These are phyloP conservation scores for Coniochaeta prunicola DNA, from an alignment of 2,329 filamentous ascomycete genomes.

Conservation along the genomic window DNA sequence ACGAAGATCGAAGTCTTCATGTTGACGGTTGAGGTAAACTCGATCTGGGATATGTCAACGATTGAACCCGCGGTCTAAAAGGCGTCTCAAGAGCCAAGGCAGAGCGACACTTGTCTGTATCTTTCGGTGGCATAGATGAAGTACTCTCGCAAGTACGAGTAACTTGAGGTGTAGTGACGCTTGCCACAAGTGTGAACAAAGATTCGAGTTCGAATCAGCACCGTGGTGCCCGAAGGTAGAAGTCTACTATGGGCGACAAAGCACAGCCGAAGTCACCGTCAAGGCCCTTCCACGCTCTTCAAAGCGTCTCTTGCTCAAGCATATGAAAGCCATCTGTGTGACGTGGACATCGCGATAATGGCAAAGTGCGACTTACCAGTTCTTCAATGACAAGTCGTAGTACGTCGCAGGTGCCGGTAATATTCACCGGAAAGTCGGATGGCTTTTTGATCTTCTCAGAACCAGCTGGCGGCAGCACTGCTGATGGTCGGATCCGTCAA, in stretches of 20 bases:
- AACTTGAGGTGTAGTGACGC: neutral
- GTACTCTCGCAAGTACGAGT: neutral
- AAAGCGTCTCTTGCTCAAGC: neutral
- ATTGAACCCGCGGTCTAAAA: neutral
- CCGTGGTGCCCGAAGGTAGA: neutral
- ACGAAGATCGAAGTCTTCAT: constrained; percentile 46
- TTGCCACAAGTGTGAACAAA: neutral
- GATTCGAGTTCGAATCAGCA: neutral
- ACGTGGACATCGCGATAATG: neutral
- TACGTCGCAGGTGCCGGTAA: neutral
- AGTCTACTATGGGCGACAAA: neutral
- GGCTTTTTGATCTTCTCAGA: constrained; percentile 14
- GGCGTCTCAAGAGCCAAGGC: neutral
- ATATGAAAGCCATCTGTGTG: neutral
- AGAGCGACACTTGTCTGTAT: neutral
- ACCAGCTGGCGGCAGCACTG: constrained; percentile 13
- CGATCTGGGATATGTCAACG: neutral
- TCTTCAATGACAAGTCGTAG: neutral
- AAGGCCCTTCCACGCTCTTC: neutral
- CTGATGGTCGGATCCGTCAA: too few relatives aligned
- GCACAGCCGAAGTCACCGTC: neutral
- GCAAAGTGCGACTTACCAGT: neutral
- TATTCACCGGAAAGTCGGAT: constrained; percentile 3
- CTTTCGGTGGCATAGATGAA: neutral
- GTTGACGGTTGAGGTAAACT: constrained; percentile 15